Evolutionary conservation across 352 stramenopile species (phyloP), one percentile per base, ranked within the genome.

Genomic region (Phytophthora europaea): DNA sequence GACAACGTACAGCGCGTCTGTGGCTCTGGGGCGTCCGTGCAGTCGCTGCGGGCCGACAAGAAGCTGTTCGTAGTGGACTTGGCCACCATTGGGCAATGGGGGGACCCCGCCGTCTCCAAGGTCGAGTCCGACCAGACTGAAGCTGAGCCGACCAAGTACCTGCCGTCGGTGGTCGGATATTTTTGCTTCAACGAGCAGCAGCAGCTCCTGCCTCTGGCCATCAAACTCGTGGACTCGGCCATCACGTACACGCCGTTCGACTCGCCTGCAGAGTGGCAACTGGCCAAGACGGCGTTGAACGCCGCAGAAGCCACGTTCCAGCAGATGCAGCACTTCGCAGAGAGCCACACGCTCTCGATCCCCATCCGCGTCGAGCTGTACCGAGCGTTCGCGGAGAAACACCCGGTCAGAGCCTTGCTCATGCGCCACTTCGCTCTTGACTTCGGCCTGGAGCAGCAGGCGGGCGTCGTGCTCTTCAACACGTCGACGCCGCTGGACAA

Each of bases 211-310:
- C 79, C 83, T 18, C 61, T 89, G 10, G 72, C 80, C 53, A 89
- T 88, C 61, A 67, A 56, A 16, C 59, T 87, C 1, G 56, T 85
- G n/a, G 78, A 87, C 64, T 79, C 79, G 0, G 58, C 52, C 1
- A 40, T 90, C 33, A 79, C 78, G 23, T 90, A 90, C 78, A 82
- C 83, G 48, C 79, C 79, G 7, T 81, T 80, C 48, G 77, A 88
- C 48, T 51, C 59, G 10, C 48, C 51, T 0, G 67, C 76, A 9
- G 83, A 88, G 75, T 90, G 81, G 79, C 68, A 72, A 31, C 69
- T 89, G 15, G 83, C 81, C 66, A 90, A 87, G 66, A 81, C 80
- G 31, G 79, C 72, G 18, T 68, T 88, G 13, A 83, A 90, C 31
- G 64, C 79, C 3, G 78, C 75, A 48, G 79, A 85, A 43, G 70